phyloP scores from a whole-genome alignment of 805 yeast species.

The Cyberlindnera mrakii region DNA sequence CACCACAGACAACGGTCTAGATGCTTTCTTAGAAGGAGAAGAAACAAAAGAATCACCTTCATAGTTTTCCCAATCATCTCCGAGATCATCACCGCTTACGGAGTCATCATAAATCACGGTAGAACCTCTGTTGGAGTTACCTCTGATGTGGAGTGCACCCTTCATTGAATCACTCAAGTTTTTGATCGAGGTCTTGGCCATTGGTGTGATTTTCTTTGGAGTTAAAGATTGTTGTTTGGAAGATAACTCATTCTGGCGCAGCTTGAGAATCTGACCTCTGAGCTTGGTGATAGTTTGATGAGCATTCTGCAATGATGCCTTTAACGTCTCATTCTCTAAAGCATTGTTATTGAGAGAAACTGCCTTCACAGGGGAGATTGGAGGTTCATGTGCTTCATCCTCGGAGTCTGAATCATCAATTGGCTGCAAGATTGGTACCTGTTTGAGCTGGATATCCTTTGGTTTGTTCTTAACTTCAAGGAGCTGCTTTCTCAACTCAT shows the following conservation, averaged over 20 bases:
- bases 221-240: conserved; percentile 8
- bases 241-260: conserved; percentile 22
- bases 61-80: conserved; percentile 25
- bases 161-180: conserved; percentile 8
- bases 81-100: conserved; percentile 10
- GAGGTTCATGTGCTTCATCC: conserved; percentile 33
- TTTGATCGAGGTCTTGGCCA: conserved; percentile 8
- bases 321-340: conserved; percentile 60
- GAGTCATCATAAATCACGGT: conserved; percentile 19
- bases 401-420: conserved; percentile 27
- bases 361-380: conserved; percentile 28
- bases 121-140: conserved; percentile 21
- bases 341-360: conserved; percentile 36
- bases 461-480: conserved; percentile 14
- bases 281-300: conserved; percentile 56
- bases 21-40: conserved; percentile 12
- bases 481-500: conserved; percentile 18
- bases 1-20: conserved; percentile 13
- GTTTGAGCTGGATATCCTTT: conserved; percentile 8
- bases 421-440: conserved; percentile 22
- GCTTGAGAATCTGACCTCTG: conserved; percentile 30
- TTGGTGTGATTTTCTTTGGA: conserved; percentile 12
- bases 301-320: conserved; percentile 59
- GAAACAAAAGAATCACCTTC: conserved; percentile 18
- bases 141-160: conserved; percentile 16